These are phyloP conservation scores for Aquilaria agallochum DNA, from an alignment of 441 rosid genomes.

Conservation along the genomic window DNA sequence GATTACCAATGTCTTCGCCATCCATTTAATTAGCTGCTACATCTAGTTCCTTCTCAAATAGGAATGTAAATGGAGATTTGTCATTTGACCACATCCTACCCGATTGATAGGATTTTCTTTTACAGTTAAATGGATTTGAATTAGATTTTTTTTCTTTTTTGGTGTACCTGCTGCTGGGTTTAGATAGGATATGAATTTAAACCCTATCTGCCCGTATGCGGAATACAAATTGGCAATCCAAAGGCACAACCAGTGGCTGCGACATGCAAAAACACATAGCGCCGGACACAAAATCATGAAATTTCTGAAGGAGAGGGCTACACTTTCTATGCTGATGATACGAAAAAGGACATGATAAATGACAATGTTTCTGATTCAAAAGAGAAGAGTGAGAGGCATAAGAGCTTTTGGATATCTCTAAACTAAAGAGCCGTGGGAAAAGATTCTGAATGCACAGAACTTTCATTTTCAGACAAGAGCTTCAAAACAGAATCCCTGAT, in stretches of 20 bases:
- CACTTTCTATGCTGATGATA: slow-evolving; percentile 59
- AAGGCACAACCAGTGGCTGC: slow-evolving; percentile 90
- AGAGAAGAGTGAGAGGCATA: slow-evolving; percentile 44
- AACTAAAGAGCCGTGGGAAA: slow-evolving; percentile 56
- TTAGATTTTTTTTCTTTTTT: too few relatives aligned
- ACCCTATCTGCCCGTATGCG: too few relatives aligned
- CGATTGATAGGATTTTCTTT: too few relatives aligned
- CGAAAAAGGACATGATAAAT: slow-evolving; percentile 59
- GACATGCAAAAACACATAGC: slow-evolving; percentile 86
- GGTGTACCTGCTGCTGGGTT: too few relatives aligned
- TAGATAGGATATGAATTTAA: too few relatives aligned
- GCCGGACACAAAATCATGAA: slow-evolving; percentile 95
- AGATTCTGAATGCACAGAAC: slow-evolving; percentile 46
- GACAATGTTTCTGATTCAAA: slow-evolving; percentile 63
- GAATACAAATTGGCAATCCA: slow-evolving; percentile 68
- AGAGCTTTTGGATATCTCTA: slow-evolving; percentile 39
- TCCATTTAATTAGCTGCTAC: too few relatives aligned
- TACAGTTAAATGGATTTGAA: too few relatives aligned
- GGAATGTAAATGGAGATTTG: too few relatives aligned
- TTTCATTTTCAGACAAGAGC: slow-evolving; percentile 31
- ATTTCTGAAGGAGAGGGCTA: slow-evolving; percentile 83
- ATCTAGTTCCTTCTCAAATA: too few relatives aligned
- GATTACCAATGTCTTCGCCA: too few relatives aligned
- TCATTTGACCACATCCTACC: too few relatives aligned
- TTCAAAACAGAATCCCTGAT: slow-evolving; percentile 25